These are phyloP conservation scores for Scutellaria minor DNA, from an alignment of 257 asterid genomes.

Conservation along the genomic window DNA sequence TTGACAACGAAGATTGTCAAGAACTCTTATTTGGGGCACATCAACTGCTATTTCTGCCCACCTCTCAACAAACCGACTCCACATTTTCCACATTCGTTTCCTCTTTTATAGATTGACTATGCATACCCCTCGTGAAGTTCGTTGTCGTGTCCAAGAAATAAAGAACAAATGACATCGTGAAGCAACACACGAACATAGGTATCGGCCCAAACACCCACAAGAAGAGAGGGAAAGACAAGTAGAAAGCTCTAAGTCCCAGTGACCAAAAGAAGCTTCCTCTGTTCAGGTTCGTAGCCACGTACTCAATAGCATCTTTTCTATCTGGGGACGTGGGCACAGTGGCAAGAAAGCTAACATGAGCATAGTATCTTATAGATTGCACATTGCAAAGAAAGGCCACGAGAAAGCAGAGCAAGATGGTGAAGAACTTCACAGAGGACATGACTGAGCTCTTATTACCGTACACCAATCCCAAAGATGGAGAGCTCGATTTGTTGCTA, in stretches of 20 bases:
- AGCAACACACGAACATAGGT: constrained; percentile 74
- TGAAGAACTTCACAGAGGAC: constrained; percentile 65
- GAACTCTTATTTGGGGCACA: neutral
- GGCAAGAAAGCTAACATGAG: constrained; percentile 78
- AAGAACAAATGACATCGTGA: constrained; percentile 52
- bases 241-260: constrained; percentile 74
- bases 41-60: neutral
- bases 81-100: constrained; percentile 36
- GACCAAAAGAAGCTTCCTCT: constrained; percentile 85
- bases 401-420: constrained; percentile 77
- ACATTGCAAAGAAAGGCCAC: constrained; percentile 78
- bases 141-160: constrained; percentile 82
- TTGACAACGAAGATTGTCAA: constrained; percentile 2
- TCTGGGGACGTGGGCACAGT: constrained; percentile 61
- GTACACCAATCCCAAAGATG: constrained; percentile 44
- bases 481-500: constrained; percentile 59
- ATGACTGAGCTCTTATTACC: constrained; percentile 50
- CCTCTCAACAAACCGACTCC: constrained; percentile 37
- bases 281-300: constrained; percentile 65
- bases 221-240: constrained; percentile 81
- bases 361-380: constrained; percentile 77
- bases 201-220: constrained; percentile 83
- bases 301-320: constrained; percentile 60
- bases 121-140: constrained; percentile 59
- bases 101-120: constrained; percentile 44